Evolutionary conservation across 176 grass and related monocot genomes (phyloP), one percentile per base, ranked within the genome.

Genomic region (Phragmites australis): DNA sequence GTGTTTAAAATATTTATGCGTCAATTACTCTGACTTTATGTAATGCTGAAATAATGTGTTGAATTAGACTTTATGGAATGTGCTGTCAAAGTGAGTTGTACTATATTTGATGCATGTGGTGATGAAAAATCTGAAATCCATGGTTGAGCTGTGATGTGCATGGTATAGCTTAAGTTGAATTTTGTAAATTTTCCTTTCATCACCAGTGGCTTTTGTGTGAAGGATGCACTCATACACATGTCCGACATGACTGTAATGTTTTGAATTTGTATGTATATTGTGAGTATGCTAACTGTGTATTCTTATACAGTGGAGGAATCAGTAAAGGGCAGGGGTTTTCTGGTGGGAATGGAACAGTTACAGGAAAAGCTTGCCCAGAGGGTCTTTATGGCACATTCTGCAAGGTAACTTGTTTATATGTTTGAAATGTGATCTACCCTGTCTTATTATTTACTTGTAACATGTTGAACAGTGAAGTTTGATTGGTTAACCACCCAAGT

Each of bases 321-420:
- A 91, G 90, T 70, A 85, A 87, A 78, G 90, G 84, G 22, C 42
- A 50, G 67, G 97, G 97, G n/a, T 93, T 82, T 81, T 58, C 90
- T 62, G 97, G 97, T 46, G 87, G 87, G 64, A 99, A 99, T 86
- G 97, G 97, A 84, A 99, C 97, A 19, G 62, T 99, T 61, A 93
- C 97, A 6, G 97, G 93, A 76, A 93, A 80, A 89, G 90, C 92
- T 76, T 99, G 97, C 63, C 97, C 97, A 46, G 84, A 93, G 79
- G 97, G 97, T 74, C 93, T 99, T 72, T 99, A 99, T 86, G 97
- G 97, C 84, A 90, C 90, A 86, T 99, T 93, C 79, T 99, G 97
- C 88, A 88, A 99, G 97, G 97, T 99, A 90, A 13, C 21, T 80
- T 84, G 21, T 76, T 78, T 65, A 65, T 46, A 47, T 78, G 17